These are phyloP conservation scores for Parasitella parasitica DNA, from an alignment of 371 early-diverging fungal species.

Conservation along the genomic window DNA sequence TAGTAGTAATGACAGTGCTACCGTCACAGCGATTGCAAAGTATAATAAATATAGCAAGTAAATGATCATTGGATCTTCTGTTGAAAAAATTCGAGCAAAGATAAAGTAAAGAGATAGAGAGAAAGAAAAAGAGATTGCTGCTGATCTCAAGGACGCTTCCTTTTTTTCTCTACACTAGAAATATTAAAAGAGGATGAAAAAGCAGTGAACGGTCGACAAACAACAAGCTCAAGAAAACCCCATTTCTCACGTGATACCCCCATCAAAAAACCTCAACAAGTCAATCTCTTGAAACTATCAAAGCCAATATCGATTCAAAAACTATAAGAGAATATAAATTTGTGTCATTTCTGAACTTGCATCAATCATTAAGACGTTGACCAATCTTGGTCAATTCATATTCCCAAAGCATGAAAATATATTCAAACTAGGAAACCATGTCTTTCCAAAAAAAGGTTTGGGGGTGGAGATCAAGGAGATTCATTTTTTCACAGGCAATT, in stretches of 20 bases:
- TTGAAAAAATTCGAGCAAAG: neutral
- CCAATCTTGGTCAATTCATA: neutral
- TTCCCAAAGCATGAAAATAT: neutral
- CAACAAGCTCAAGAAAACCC: constrained; percentile 9
- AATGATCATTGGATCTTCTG: constrained; percentile 12
- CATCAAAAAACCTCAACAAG: neutral
- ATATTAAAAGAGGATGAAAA: neutral
- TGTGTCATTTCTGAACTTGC: too few relatives aligned
- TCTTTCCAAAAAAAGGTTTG: constrained; percentile 6
- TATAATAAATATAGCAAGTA: constrained; percentile 26
- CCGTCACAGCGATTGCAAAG: constrained; percentile 26
- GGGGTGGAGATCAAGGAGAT: too few relatives aligned
- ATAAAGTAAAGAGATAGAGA: constrained; percentile 13
- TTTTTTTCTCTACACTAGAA: neutral
- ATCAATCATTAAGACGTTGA: neutral
- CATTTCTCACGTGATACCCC: constrained; percentile 34
- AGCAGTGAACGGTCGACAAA: neutral
- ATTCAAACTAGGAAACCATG: neutral
- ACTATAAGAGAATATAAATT: neutral
- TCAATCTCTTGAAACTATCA: neutral
- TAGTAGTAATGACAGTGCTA: constrained; percentile 27
- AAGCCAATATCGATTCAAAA: neutral
- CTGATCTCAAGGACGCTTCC: neutral
- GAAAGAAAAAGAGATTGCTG: constrained; percentile 6
- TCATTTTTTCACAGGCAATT: too few relatives aligned